Base-by-base conservation (phyloP, 2,329 filamentous ascomycete species). In the Coleophoma crateriformis region DNA sequence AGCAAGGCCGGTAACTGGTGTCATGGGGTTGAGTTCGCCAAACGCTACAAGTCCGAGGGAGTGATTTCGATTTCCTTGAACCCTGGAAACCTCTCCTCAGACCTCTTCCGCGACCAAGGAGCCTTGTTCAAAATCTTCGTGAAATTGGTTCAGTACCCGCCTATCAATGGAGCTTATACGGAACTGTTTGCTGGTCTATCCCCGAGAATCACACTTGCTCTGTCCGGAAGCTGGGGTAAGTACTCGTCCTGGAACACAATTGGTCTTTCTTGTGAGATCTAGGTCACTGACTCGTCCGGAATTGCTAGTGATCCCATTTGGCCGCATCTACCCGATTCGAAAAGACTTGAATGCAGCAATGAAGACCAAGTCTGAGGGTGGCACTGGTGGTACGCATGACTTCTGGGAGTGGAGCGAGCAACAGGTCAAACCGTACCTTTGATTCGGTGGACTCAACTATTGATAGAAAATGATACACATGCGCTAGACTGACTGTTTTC, bases 341-440 rank as follows among this genome's bases (percentile, higher is more conserved):
- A 50, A 54, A 37, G 68, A 69, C 47, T 38, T 70, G 15, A 53
- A 55, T 1, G 51, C 61, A 2, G 64, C 57, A 7, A 61, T 62
- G 1, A 65, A 59, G 49, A 47, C 60, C 10, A 52, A 63, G 49
- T 59, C 56, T 8, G 65, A 69, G 49, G 67, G 65, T 11, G 67
- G 68, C 2, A 66, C 57, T 3, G 67, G 62, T 2, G 61, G 61
- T 34, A 67, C 63, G 3, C 51, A 59, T 38, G 61, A 62, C 46
- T 71, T 73, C 49, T 73, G 69, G 70, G 62, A 68, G 15, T 74
- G 68, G 70, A 64, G 61, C 35, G 71, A 73, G 49, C 61, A 67
- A 27, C 65, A 70, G 53, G 63, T 67, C 7, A 61, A 61, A 46
- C 52, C 59, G 14, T 69, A 65, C 40, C 5, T 22, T 20, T 43